Evolutionary conservation across 208 protist species (phyloP).

Genomic region (Acanthamoeba royreba): DNA sequence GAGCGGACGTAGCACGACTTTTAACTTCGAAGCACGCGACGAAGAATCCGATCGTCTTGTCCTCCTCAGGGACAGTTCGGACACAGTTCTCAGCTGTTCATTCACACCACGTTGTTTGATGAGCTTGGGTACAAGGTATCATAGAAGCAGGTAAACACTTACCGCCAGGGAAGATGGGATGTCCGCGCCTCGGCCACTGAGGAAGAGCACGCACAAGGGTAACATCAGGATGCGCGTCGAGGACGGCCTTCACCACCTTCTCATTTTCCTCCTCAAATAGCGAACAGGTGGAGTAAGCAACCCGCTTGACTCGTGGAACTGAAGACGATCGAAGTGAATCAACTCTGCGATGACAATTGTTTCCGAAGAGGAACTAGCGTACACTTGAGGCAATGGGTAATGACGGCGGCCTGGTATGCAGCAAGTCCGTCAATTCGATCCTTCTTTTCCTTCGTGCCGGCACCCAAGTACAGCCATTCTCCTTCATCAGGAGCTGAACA

Average conservation of each 20-base stretch:
- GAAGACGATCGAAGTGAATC: background rate
- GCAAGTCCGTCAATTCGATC: background rate
- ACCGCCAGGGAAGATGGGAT: background rate
- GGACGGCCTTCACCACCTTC: constrained; percentile 66
- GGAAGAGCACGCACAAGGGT: constrained; percentile 56
- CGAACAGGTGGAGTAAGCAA: constrained; percentile 83
- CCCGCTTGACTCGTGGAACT: constrained; percentile 64
- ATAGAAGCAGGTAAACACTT: no score
- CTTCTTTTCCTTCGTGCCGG: background rate
- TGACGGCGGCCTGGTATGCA: background rate
- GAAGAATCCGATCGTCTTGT: constrained; percentile 77
- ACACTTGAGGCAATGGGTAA: background rate
- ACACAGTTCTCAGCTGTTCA: constrained; percentile 51
- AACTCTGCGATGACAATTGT: background rate
- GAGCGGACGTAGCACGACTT: no score
- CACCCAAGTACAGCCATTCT: background rate
- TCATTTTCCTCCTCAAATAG: constrained; percentile 77
- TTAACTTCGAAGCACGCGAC: constrained; percentile 72
- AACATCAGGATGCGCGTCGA: constrained; percentile 39
- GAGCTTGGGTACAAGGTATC: no score
- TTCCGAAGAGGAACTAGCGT: background rate
- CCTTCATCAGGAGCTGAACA: background rate
- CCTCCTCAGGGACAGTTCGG: constrained; percentile 55
- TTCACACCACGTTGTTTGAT: no score
- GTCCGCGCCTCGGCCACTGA: constrained; percentile 65